phyloP scores from a whole-genome alignment of 257 asterid genomes.

The Handroanthus guayacan region DNA sequence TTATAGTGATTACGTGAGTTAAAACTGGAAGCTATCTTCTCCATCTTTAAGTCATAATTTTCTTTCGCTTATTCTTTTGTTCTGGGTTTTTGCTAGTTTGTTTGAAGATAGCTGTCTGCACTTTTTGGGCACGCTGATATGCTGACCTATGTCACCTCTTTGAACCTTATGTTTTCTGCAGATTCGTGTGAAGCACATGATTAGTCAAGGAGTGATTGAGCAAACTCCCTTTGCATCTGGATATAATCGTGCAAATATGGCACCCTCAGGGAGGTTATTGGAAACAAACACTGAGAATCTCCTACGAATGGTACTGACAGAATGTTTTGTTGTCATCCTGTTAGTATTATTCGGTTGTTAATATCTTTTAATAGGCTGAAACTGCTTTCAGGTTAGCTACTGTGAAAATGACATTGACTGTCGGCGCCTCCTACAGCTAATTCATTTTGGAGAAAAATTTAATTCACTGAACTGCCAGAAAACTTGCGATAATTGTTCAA shows the following conservation, averaged over 20 bases:
- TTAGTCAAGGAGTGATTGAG: conserved; percentile 80
- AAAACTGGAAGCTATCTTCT: conserved; percentile 27
- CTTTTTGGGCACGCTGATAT: conserved; percentile 17
- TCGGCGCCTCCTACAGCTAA: conserved; percentile 90
- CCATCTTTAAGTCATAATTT: conserved; percentile 10
- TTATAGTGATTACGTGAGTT: conserved; percentile 89
- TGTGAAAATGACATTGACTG: conserved; percentile 93
- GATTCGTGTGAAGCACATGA: conserved; percentile 98
- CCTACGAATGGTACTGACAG: conserved; percentile 72
- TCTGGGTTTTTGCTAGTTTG: conserved; percentile 24
- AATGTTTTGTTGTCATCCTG: conserved; percentile 13
- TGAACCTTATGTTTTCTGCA: conserved; percentile 42
- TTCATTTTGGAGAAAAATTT: conserved; percentile 98
- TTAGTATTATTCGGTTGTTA: conserved; percentile 7
- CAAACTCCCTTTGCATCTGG: conserved; percentile 70
- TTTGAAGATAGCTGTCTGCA: conserved; percentile 34
- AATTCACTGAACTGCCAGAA: conserved; percentile 77
- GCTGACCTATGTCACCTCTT: conserved; percentile 9
- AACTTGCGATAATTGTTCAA: conserved; percentile 95
- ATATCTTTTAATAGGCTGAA: conserved; percentile 32
- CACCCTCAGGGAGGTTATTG: conserved; percentile 76
- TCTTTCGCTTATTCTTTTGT: conserved; percentile 16
- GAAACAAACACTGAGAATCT: conserved; percentile 94
- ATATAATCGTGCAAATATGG: conserved; percentile 55
- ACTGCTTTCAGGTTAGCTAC: conserved; percentile 84